Base-by-base conservation (phyloP, 2,329 filamentous ascomycete species). In the Clarireedia hainanense region DNA sequence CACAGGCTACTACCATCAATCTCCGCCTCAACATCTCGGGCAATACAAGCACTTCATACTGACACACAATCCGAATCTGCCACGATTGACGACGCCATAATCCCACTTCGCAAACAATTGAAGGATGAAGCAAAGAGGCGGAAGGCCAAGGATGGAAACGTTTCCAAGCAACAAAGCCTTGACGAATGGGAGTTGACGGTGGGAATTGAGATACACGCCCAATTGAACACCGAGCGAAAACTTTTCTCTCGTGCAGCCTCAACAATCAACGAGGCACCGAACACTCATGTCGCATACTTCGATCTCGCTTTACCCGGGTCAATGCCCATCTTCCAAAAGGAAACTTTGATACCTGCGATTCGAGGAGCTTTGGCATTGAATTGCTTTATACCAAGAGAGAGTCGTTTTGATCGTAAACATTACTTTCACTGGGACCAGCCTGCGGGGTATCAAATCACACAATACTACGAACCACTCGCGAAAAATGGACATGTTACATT, bases 381-480 rank as follows among this genome's bases (percentile, higher is more conserved):
- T 57, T 97, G 94, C 71, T 74, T 84, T 1, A 80, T 97, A 52
- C 87, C 95, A 68, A 76, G 73, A 1, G 78, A 81, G 63, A 96
- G 91, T 70, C 83, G 82, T 53, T 99, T 96, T 73, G 94, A 99
- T 71, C 80, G 94, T 61, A 99, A 99, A 71, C 94, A 99, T 72
- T 99, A 99, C 73, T 97, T 99, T 72, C 96, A 96, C 76, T 95
- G 94, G 81, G 94, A 99, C 71, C 94, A 99, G 71, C 94, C 94
- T 0, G 81, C 89, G 0, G 94, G 94, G 0, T 99, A 99, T 71
- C 94, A 99, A 71, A 95, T 99, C 60, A 99, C 94, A 1, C 94
- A 99, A 69, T 97, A 92, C 74, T 96, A 97, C 70, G 75, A 83
- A 57, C 83, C 84, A 0, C 83, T 86, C 62, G 84, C 84, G 1